Base-by-base conservation (phyloP, 2,329 filamentous ascomycete species). In the Geoglossum cookeanum region DNA sequence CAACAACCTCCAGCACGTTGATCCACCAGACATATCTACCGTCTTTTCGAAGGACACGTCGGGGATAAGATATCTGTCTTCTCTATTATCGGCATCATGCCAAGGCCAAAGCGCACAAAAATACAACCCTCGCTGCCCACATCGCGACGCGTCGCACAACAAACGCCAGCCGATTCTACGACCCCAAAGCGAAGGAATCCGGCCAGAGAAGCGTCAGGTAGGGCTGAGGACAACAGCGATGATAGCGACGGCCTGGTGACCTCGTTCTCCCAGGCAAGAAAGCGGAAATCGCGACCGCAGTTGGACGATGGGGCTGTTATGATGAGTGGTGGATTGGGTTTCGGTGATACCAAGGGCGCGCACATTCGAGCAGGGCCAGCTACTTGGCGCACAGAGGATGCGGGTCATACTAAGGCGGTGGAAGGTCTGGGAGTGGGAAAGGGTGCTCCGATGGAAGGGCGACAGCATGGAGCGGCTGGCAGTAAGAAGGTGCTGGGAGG, bases 241-340 rank as follows among this genome's bases (percentile, higher is more conserved):
- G 69, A 70, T 57, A 68, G 66, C 58, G 66, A 70, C 63, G 66
- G 67, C 2, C 62, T 69, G 9, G 65, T 68, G 27, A 64, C 64
- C 4, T 68, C 61, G 55, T 59, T 63, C 17, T 65, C 60, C 39
- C 63, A 63, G 44, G 42, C 61, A 11, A 65, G 59, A 45, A 58
- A 60, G 45, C 62, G 59, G 54, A 60, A 62, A 59, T 62, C 62
- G n/a, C 59, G 56, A 60, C 59, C 64, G 33, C 60, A 62, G 48
- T 61, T 64, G 32, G 27, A 45, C n/a, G 47, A 57, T 8, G 22
- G 32, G 7, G n/a, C 8, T 0, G 33, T 42, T 9, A 65, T 62
- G 32, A 70, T 71, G 69, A 68, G 65, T 45, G 68, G 68, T 49
- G 69, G 64, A 47, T 63, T 70, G 27, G 67, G 65, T 30, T 59